A percentile compares a stretch with the other conserved stretches of the same genome.
These are phyloP conservation scores for Aspergillus nanangensis DNA, from an alignment of 495 filamentous ascomycete genomes.

Conservation along the genomic window DNA sequence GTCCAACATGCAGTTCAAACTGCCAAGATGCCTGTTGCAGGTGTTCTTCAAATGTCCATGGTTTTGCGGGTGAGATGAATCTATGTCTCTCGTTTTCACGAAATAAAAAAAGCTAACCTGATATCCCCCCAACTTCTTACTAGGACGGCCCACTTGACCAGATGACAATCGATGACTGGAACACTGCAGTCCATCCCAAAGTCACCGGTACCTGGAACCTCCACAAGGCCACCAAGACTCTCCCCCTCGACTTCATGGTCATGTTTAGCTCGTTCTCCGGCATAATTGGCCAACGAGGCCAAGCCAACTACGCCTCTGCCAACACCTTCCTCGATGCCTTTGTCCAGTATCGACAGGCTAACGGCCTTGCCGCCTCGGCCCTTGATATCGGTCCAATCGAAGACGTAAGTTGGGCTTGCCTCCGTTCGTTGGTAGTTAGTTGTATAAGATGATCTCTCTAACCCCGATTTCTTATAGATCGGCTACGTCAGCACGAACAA, in stretches of 20 bases:
- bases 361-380: conserved; percentile 18
- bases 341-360: conserved; percentile 18
- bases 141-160: conserved; percentile 29
- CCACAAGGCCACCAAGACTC: conserved; percentile 37
- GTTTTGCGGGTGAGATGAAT: conserved; percentile 17
- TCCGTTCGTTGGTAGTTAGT: too few species aligned
- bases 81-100: too few species aligned
- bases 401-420: too few species aligned
- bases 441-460: too few species aligned
- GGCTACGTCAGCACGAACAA: too few species aligned
- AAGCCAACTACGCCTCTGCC: too few species aligned
- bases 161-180: conserved; percentile 37
- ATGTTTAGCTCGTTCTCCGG: conserved; percentile 30
- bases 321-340: conserved; percentile 35
- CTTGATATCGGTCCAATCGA: conserved; percentile 27
- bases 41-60: conserved; percentile 29
- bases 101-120: too few species aligned
- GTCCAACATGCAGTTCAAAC: conserved; percentile 6
- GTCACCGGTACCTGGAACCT: conserved; percentile 46
- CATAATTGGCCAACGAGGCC: conserved; percentile 23
- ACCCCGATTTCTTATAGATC: too few species aligned
- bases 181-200: conserved; percentile 29
- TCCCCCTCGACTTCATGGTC: conserved; percentile 41
- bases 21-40: conserved; percentile 13
- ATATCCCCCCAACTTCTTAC: too few species aligned